Conservation (phyloP, 2,329 filamentous ascomycete species). For the Epichloe sp. region DNA sequence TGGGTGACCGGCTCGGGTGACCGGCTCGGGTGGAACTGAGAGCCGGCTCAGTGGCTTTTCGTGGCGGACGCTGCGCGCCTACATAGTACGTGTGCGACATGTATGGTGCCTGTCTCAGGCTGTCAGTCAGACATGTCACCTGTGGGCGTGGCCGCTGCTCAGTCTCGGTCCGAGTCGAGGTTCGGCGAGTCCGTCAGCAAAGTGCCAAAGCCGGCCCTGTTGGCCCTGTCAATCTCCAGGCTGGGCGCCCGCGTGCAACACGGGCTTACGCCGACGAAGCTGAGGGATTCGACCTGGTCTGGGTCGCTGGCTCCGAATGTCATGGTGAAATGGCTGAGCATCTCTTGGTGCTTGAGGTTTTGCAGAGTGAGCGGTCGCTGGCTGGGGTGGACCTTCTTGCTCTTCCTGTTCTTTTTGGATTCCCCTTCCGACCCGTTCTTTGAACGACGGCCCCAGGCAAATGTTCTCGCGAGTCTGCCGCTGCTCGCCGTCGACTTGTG, state of each 20-base stretch:
- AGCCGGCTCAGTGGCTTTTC: neutral
- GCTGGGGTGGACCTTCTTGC: conserved; percentile 27
- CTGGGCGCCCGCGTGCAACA: conserved; percentile 29
- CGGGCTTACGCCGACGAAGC: conserved; percentile 28
- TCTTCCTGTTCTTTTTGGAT: conserved; percentile 9
- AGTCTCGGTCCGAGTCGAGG: neutral
- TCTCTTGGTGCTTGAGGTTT: conserved; percentile 34
- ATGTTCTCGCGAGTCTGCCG: conserved; percentile 17
- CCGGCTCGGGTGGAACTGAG: too few relatives aligned
- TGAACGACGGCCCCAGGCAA: conserved; percentile 17
- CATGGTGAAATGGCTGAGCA: conserved; percentile 32
- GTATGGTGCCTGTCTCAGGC: too few relatives aligned
- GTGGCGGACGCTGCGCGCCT: too few relatives aligned
- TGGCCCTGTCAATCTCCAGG: conserved; percentile 17
- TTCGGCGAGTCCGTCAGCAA: conserved; percentile 6
- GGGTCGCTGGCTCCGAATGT: conserved; percentile 28
- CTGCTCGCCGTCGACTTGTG: conserved; percentile 16
- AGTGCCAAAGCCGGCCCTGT: neutral
- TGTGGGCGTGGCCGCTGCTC: too few relatives aligned
- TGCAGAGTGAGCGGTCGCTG: conserved; percentile 31
- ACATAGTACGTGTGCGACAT: too few relatives aligned
- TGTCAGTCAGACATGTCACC: too few relatives aligned
- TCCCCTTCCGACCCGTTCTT: conserved; percentile 12
- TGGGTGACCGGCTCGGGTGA: too few relatives aligned
- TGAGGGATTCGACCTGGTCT: conserved; percentile 19